Evolutionary conservation across 441 rosid genomes (phyloP).

Genomic region (Aquilaria agallochum): DNA sequence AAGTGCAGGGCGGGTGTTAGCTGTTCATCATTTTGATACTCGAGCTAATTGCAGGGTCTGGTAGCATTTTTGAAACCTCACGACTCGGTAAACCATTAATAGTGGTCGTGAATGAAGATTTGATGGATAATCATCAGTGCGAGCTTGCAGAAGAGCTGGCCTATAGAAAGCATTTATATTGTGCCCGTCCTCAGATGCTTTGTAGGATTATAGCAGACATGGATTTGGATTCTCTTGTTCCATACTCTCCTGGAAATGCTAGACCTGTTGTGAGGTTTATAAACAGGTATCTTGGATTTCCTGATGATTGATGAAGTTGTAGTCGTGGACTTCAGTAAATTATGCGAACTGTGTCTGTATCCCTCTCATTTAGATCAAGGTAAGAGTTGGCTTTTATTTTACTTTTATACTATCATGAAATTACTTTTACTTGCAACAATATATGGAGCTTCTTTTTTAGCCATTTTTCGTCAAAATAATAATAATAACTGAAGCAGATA

Average conservation of each 20-base stretch:
- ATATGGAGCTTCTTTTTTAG: too few species aligned
- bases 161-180: constrained; percentile 63
- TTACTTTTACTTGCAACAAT: too few species aligned
- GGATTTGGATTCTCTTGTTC: constrained; percentile 51
- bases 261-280: constrained; percentile 52
- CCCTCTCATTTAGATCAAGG: too few species aligned
- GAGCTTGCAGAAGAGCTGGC: constrained; percentile 86
- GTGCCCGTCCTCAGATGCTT: constrained; percentile 58
- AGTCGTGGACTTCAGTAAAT: not conserved
- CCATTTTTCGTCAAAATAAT: too few species aligned
- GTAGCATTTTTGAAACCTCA: constrained; percentile 80
- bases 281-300: constrained; percentile 59
- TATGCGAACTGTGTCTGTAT: too few species aligned
- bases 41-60: constrained; percentile 45
- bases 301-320: constrained; percentile 44
- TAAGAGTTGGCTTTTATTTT: too few species aligned
- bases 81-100: constrained; percentile 62
- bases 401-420: too few species aligned
- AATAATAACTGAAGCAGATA: too few species aligned
- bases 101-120: constrained; percentile 79
- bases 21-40: not conserved
- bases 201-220: constrained; percentile 38
- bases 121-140: constrained; percentile 84
- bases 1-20: not conserved
- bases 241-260: constrained; percentile 59